These are phyloP conservation scores for Gossypioides kirkii DNA, from an alignment of 345 rosid genomes.

Conservation along the genomic window DNA sequence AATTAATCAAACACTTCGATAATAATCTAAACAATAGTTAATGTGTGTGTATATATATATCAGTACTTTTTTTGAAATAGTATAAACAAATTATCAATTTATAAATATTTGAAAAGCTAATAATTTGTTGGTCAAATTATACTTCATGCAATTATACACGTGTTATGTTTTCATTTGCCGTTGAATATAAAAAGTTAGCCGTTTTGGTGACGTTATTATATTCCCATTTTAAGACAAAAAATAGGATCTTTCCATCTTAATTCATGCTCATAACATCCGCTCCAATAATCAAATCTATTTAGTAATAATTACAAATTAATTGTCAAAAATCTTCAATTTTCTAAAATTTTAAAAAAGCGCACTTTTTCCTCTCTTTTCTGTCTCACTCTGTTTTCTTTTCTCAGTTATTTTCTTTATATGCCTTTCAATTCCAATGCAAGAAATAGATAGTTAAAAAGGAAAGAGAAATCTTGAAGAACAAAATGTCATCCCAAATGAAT, in stretches of 20 bases:
- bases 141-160: too few species aligned
- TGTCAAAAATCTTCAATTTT: not conserved
- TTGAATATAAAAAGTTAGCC: not conserved
- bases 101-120: not conserved
- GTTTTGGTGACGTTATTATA: not conserved
- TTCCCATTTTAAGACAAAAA: constrained; percentile 5
- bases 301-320: constrained; percentile 1
- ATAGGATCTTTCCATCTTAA: not conserved
- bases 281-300: too few species aligned
- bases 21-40: too few species aligned
- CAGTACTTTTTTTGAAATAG: too few species aligned
- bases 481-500: constrained; percentile 3
- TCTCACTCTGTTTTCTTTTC: not conserved
- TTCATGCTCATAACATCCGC: not conserved
- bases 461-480: not conserved
- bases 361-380: constrained; percentile 4
- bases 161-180: not conserved
- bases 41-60: too few species aligned
- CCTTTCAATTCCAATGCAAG: not conserved
- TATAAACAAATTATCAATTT: too few species aligned
- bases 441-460: not conserved
- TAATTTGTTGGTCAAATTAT: too few species aligned
- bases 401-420: not conserved
- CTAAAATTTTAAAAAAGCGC: not conserved
- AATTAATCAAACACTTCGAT: too few species aligned